A percentile compares a stretch with the other conserved stretches of the same genome.
phyloP scores from a whole-genome alignment of 1,284 basidiomycete species.

The Cutaneotrichosporon arboriforme region DNA sequence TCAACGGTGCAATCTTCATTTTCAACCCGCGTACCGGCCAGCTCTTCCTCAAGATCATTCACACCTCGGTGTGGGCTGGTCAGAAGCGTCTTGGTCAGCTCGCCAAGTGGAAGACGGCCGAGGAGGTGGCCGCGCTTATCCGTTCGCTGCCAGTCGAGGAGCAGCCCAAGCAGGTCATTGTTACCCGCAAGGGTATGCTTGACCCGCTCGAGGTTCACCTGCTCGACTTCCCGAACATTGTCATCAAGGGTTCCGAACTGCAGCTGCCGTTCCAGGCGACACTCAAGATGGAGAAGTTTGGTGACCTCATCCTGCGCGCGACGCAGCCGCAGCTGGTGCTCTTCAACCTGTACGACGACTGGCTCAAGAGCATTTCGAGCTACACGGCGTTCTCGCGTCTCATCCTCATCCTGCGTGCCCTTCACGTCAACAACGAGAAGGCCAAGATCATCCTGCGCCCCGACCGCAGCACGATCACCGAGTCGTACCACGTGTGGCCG shows the following conservation, averaged over 20 bases:
- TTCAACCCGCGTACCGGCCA: conserved; percentile 99
- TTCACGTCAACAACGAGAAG: conserved; percentile 99
- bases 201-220: conserved; percentile 97
- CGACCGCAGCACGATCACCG: conserved; percentile 90
- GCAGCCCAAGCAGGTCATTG: conserved; percentile 98
- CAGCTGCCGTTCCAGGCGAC: conserved; percentile 99
- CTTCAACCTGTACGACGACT: conserved; percentile 98
- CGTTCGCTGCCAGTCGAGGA: conserved; percentile 97
- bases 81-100: conserved; percentile 99
- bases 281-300: conserved; percentile 99
- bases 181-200: conserved; percentile 99
- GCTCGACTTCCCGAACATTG: conserved; percentile 99
- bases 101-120: conserved; percentile 95
- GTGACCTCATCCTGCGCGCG: conserved; percentile 75
- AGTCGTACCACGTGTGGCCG: conserved; percentile 98
- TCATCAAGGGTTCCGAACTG: conserved; percentile 98
- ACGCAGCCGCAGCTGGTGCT: conserved; percentile 57
- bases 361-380: conserved; percentile 97
- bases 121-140: conserved; percentile 97
- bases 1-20: conserved; percentile 99
- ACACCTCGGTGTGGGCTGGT: conserved; percentile 99
- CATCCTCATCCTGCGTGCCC: conserved; percentile 87
- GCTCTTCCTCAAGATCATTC: conserved; percentile 97
- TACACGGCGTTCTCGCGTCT: conserved; percentile 99
- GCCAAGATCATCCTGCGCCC: conserved; percentile 91